These are phyloP conservation scores for Anacardium occidentale DNA, from an alignment of 345 rosid species.

Conservation along the genomic window DNA sequence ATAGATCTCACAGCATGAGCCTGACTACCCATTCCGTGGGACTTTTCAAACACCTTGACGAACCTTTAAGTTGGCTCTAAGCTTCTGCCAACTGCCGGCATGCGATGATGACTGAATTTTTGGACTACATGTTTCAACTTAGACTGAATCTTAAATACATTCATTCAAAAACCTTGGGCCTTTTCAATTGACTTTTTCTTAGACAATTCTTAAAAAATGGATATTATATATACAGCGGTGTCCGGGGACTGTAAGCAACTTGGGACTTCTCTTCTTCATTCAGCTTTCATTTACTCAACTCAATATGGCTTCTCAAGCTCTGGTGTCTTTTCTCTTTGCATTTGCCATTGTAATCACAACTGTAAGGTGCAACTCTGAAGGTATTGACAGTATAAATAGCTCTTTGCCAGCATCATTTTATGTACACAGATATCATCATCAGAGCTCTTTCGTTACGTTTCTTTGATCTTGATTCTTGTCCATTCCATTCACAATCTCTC, in stretches of 20 bases:
- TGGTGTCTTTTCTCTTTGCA: slow-evolving; percentile 1
- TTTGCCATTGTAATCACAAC: slow-evolving; percentile 13
- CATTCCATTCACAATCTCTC: too few species aligned
- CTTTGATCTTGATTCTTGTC: background rate
- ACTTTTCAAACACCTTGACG: too few species aligned
- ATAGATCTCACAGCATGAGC: too few species aligned
- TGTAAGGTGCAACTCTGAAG: slow-evolving; percentile 29
- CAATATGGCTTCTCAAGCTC: slow-evolving; percentile 11
- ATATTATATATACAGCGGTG: background rate
- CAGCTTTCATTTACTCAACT: background rate
- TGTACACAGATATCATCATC: background rate
- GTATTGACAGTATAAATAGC: background rate
- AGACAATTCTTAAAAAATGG: background rate
- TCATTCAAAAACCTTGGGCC: background rate
- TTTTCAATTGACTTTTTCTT: background rate
- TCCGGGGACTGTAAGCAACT: background rate
- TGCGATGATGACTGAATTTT: too few species aligned
- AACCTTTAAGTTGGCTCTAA: too few species aligned
- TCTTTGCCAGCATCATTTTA: background rate
- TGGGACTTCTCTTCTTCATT: background rate
- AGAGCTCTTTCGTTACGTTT: background rate
- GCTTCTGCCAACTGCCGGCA: too few species aligned
- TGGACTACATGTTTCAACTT: background rate
- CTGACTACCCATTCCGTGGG: too few species aligned
- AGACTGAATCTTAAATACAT: background rate